Evolutionary conservation across 306 rosid species (phyloP).

Genomic region (Dicorynia guianensis): DNA sequence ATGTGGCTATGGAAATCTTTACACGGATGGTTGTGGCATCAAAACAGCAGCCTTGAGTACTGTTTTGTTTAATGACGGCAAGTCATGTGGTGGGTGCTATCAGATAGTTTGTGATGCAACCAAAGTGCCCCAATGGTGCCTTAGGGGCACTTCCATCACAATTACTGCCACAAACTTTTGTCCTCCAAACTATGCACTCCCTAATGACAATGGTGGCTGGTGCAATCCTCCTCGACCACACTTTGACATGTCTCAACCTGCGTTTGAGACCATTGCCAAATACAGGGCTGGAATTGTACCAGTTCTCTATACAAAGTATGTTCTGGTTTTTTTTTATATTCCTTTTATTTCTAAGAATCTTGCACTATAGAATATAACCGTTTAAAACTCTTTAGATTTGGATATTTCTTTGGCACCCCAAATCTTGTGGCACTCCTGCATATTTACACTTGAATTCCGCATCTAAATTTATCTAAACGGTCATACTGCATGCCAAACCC

Average conservation of each 20-base stretch:
- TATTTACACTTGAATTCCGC: too few relatives aligned
- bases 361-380: too few relatives aligned
- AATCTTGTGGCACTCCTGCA: too few relatives aligned
- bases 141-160: constrained; percentile 50
- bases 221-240: constrained; percentile 15
- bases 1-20: constrained; percentile 73
- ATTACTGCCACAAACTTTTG: constrained; percentile 73
- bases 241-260: constrained; percentile 61
- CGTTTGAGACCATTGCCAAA: constrained; percentile 55
- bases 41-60: constrained; percentile 75
- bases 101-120: constrained; percentile 47
- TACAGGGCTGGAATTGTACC: constrained; percentile 69
- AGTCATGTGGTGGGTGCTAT: constrained; percentile 15
- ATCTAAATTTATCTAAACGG: too few relatives aligned
- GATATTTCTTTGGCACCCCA: too few relatives aligned
- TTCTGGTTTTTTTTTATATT: background rate
- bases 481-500: too few relatives aligned
- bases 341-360: too few relatives aligned
- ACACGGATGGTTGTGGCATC: constrained; percentile 61
- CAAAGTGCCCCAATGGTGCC: constrained; percentile 67
- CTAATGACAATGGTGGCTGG: constrained; percentile 22
- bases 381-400: background rate
- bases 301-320: constrained; percentile 51
- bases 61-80: constrained; percentile 43
- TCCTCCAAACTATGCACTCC: constrained; percentile 1